Evolutionary conservation across 1,284 basidiomycete genomes (phyloP), one percentile per base, ranked within the genome.

Genomic region (Naganishia liquefaciens): DNA sequence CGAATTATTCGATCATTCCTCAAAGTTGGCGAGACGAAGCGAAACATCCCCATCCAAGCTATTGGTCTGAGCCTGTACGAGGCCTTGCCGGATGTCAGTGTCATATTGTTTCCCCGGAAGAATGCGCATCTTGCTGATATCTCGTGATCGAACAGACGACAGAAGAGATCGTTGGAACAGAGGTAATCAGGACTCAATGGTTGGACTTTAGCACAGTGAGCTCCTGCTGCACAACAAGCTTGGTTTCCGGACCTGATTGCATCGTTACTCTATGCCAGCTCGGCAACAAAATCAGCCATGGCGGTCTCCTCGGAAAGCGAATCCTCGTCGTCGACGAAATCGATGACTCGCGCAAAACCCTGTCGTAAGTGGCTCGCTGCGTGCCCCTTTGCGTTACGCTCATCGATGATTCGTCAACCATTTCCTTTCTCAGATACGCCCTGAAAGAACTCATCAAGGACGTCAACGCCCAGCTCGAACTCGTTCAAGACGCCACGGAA

Each of bases 61-160:
- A 94, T 97, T 70, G 93, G 93, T 2, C 84, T 97, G 39, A 93
- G 91, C 2, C 82, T 97, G 5, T 97, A 97, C 73, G 93, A 97
- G 76, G 85, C 88, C 28, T 80, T 94, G 15, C 87, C 88, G 9
- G 89, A 87, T 25, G 77, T 78, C 54, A 71, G 75, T 37, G 13
- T 55, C 42, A 21, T 21, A 3, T 5, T 15, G 23, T 5, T 28
- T 1, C 21, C 30, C 17, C 37, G n/a, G n/a, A 39, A 39, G 21
- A 3, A 23, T 47, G 53, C 7, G 23, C 15, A 27, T 19, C 33
- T 23, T 13, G 7, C 57, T 33, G 27, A 47, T 49, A 11, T 17
- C 46, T 15, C 40, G 30, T 39, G 27, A 3, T 1, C 33, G 33
- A 37, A 37, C 42, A 65, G 63, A 84, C 84, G 23, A 87, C 86